Evolutionary conservation across 2,329 filamentous ascomycete species (phyloP).

Genomic region (Parastagonospora nodorum): DNA sequence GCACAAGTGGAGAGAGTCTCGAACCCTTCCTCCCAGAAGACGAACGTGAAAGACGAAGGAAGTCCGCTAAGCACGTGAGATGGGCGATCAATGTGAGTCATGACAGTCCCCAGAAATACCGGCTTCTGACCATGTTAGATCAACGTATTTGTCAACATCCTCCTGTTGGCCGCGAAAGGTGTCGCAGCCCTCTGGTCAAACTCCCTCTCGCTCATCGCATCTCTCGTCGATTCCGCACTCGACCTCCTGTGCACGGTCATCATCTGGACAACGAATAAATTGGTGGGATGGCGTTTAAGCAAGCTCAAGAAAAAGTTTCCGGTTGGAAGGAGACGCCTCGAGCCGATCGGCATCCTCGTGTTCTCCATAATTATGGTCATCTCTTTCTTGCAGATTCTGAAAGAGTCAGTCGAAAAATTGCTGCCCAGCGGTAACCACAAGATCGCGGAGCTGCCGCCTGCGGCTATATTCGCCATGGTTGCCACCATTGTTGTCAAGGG

Average conservation of each 20-base stretch:
- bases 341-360: conserved; percentile 66
- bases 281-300: conserved; percentile 62
- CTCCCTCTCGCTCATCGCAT: conserved; percentile 66
- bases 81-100: conserved; percentile 60
- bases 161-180: conserved; percentile 62
- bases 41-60: conserved; percentile 55
- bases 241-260: conserved; percentile 66
- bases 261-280: conserved; percentile 63
- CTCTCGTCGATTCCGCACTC: conserved; percentile 65
- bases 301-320: conserved; percentile 61
- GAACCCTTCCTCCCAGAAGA: conserved; percentile 61
- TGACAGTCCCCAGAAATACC: neutral
- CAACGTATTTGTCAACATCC: conserved; percentile 65
- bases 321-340: conserved; percentile 57
- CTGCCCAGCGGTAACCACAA: conserved; percentile 56
- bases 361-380: conserved; percentile 68
- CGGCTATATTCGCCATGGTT: conserved; percentile 63
- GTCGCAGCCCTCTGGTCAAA: conserved; percentile 60
- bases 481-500: conserved; percentile 65
- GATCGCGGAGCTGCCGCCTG: conserved; percentile 56
- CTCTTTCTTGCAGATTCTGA: conserved; percentile 64
- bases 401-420: conserved; percentile 65
- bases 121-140: conserved; percentile 43
- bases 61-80: conserved; percentile 55
- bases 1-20: conserved; percentile 56